A percentile compares a stretch with the other conserved stretches of the same genome.
phyloP scores from a whole-genome alignment of 306 rosid species.

The Psophocarpus tetragonolobus region DNA sequence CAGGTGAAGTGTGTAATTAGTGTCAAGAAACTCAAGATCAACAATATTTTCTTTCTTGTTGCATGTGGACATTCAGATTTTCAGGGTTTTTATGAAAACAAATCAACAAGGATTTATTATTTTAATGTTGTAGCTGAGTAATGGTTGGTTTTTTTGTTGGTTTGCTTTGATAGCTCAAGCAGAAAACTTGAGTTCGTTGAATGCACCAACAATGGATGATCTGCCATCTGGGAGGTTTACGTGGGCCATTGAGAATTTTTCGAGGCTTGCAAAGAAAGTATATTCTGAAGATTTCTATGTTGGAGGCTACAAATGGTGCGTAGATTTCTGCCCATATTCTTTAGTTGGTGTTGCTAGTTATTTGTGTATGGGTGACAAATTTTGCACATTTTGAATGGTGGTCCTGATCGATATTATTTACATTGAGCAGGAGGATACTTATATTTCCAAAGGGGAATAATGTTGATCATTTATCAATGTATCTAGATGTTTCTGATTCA shows the following conservation, averaged over 20 bases:
- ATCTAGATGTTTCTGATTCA: slow-evolving; percentile 12
- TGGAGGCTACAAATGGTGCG: not conserved
- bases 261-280: not conserved
- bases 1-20: not conserved
- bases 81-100: not conserved
- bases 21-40: not conserved
- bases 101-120: not conserved
- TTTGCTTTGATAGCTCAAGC: not conserved
- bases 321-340: not conserved
- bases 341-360: not conserved
- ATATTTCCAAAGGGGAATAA: slow-evolving; percentile 9
- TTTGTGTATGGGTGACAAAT: not conserved
- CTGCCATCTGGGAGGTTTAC: not conserved
- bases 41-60: not conserved
- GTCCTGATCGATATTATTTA: not conserved
- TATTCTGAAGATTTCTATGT: not conserved
- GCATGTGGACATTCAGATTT: not conserved
- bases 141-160: not conserved
- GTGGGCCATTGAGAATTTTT: not conserved
- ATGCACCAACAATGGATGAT: not conserved
- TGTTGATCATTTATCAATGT: not conserved
- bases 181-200: not conserved
- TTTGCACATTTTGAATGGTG: not conserved
- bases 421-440: not conserved
- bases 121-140: not conserved